Base-by-base conservation (phyloP, 805 yeast species). In the Saccharomycopsis sp. region DNA sequence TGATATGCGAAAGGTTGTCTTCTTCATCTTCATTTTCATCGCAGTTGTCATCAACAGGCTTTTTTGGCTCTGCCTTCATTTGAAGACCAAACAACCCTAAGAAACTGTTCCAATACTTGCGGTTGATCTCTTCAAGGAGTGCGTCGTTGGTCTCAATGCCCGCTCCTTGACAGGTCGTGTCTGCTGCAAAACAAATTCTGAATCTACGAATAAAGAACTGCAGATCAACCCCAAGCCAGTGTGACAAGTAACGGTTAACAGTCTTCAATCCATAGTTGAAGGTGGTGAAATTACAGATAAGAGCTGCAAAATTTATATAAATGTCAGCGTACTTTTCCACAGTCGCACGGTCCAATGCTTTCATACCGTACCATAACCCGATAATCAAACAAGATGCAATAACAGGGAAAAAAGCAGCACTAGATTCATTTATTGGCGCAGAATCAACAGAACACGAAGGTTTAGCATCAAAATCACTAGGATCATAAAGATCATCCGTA, bases 301-400 rank as follows among this genome's bases (percentile, higher is more conserved):
- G 38, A 29, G n/a, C n/a, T n/a, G n/a, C n/a, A n/a, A n/a, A n/a
- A n/a, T n/a, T n/a, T n/a, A n/a, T n/a, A n/a, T n/a, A n/a, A n/a
- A n/a, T n/a, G n/a, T n/a, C n/a, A n/a, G n/a, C n/a, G n/a, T n/a
- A n/a, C n/a, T n/a, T n/a, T n/a, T n/a, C n/a, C n/a, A n/a, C n/a
- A n/a, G n/a, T n/a, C n/a, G n/a, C n/a, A n/a, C n/a, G n/a, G n/a
- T n/a, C n/a, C n/a, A n/a, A n/a, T n/a, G n/a, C 12, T 19, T 44
- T 44, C 22, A 44, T 44, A 17, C 49, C 12, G 22, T 44, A 44
- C 3, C 78, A 77, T 3, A 80, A 78, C 3, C 75, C 14, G 3
- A 82, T 57, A 0, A 87, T 86, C 66, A 80, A 64, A 2, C 69
- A 17, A 3, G 74, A 47, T 0, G 78, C 84, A 52, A 67, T 19